phyloP scores from a whole-genome alignment of 169 alveolate genomes.

The Babesia bigemina region DNA sequence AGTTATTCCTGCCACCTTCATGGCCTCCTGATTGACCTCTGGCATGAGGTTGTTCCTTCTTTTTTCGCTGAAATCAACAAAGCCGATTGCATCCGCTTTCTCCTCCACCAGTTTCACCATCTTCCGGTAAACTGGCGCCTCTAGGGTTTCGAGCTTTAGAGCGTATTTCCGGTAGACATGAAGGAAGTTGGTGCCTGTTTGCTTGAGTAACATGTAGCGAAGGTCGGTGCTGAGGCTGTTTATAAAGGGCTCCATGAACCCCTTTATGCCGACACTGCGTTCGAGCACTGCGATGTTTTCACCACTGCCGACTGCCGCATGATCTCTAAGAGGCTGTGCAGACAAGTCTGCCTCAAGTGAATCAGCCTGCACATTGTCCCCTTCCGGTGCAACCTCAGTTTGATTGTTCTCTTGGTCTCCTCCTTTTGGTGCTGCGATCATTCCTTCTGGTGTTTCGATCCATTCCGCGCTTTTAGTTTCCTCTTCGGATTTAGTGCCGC shows the following conservation, averaged over 20 bases:
- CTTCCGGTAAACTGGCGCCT: not conserved
- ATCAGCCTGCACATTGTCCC: not conserved
- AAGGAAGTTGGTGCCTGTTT: slow-evolving; percentile 10
- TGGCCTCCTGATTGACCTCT: slow-evolving; percentile 33
- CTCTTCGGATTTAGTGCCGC: not conserved
- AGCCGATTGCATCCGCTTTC: slow-evolving; percentile 21
- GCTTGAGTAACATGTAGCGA: slow-evolving; percentile 10
- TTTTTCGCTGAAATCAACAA: slow-evolving; percentile 36
- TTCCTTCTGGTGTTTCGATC: slow-evolving; percentile 1
- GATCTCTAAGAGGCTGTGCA: not conserved
- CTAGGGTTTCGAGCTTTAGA: slow-evolving; percentile 14
- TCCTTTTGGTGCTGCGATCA: not conserved
- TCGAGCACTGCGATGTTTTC: slow-evolving; percentile 46
- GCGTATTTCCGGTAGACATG: slow-evolving; percentile 28
- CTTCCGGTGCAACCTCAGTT: not conserved
- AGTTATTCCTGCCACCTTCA: slow-evolving; percentile 32
- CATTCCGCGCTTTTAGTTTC: not conserved
- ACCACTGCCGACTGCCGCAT: slow-evolving; percentile 11
- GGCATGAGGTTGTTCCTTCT: slow-evolving; percentile 28
- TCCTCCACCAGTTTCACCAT: slow-evolving; percentile 24
- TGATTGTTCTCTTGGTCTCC: not conserved
- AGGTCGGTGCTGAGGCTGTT: slow-evolving; percentile 38
- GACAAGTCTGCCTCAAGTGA: not conserved
- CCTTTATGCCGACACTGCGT: slow-evolving; percentile 30
- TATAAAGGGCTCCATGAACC: slow-evolving; percentile 43